phyloP scores from a whole-genome alignment of 176 grass and related monocot species.

The Phyllostachys edulis region DNA sequence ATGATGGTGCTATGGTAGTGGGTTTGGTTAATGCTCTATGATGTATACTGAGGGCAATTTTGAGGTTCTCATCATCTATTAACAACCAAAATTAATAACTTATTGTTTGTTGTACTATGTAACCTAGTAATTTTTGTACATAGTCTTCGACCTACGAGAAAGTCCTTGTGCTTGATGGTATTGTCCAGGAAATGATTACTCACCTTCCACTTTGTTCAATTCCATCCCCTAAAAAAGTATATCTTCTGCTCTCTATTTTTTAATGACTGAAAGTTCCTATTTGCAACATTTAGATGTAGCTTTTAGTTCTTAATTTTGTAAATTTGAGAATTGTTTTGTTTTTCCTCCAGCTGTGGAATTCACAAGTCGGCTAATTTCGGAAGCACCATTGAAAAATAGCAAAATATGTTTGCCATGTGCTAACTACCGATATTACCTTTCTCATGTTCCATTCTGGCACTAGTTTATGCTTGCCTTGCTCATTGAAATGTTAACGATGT shows the following conservation, averaged over 20 bases:
- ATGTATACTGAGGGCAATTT: conserved; percentile 23
- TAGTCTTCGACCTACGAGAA: conserved; percentile 90
- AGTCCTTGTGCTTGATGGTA: conserved; percentile 96
- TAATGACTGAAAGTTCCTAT: not conserved
- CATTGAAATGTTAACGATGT: no score
- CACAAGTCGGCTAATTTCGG: not conserved
- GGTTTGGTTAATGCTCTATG: no score
- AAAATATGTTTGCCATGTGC: no score
- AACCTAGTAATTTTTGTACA: conserved; percentile 35
- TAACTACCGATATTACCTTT: no score
- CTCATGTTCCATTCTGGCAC: no score
- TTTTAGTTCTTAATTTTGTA: conserved; percentile 8
- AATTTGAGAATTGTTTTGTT: conserved; percentile 31
- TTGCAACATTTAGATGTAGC: not conserved
- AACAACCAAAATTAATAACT: not conserved
- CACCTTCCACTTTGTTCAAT: conserved; percentile 95
- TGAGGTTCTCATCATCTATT: conserved; percentile 56
- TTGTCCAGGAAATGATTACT: conserved; percentile 99
- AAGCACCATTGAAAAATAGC: not conserved
- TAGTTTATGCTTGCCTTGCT: no score
- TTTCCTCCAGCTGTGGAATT: conserved; percentile 62
- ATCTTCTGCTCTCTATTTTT: conserved; percentile 14
- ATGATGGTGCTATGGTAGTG: no score
- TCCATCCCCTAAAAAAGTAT: conserved; percentile 89
- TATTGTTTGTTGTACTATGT: conserved; percentile 6